Conservation (phyloP, 306 rosid species). For the Bauhinia variegata region DNA sequence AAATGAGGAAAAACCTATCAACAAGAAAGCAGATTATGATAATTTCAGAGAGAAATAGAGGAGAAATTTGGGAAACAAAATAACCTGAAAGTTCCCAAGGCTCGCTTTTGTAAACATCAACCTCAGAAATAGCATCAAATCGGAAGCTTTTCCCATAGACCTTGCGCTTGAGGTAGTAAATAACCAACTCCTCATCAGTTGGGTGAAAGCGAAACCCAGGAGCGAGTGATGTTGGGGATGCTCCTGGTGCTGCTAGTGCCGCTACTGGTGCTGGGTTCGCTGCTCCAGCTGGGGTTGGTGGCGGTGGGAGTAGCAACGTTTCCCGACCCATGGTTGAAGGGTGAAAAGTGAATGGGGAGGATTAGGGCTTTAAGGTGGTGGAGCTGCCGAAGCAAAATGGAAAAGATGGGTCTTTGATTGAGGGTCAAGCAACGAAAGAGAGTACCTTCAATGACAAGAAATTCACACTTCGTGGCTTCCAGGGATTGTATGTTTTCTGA, state of each 20-base stretch:
- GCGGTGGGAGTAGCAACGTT: conserved; percentile 39
- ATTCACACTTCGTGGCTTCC: conserved; percentile 49
- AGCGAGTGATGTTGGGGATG: conserved; percentile 82
- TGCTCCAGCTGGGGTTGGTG: conserved; percentile 26
- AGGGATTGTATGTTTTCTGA: conserved; percentile 16
- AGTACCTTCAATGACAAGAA: conserved; percentile 99
- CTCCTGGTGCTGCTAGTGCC: conserved; percentile 27
- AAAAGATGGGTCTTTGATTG: conserved; percentile 81
- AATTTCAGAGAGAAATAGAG: background rate
- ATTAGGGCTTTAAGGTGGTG: conserved; percentile 64
- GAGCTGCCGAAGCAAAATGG: conserved; percentile 48
- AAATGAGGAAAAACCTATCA: conserved; percentile 10
- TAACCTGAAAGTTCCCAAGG: conserved; percentile 97
- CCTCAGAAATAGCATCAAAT: conserved; percentile 91
- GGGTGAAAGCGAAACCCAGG: conserved; percentile 99
- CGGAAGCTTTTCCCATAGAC: conserved; percentile 76
- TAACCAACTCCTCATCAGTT: conserved; percentile 93
- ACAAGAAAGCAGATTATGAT: background rate
- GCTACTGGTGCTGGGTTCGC: conserved; percentile 13
- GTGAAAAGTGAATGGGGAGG: conserved; percentile 25
- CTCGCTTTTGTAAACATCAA: conserved; percentile 91
- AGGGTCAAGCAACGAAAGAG: conserved; percentile 79
- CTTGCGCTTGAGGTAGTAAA: conserved; percentile 94
- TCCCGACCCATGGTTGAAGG: conserved; percentile 65
- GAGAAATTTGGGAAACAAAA: background rate